phyloP scores from a whole-genome alignment of 176 grass and related monocot species.

The Zizania latifolia region DNA sequence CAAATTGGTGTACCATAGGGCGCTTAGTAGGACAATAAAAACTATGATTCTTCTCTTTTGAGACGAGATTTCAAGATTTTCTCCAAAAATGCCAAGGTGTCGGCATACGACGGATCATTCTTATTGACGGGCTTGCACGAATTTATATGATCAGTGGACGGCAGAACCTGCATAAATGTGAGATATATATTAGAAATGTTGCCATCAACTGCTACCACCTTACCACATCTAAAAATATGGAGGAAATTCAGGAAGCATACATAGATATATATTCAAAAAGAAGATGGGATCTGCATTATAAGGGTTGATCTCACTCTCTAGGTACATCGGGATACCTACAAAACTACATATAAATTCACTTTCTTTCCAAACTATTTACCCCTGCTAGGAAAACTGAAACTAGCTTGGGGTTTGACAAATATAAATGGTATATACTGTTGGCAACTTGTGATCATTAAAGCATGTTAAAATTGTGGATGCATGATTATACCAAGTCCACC shows the following conservation, averaged over 20 bases:
- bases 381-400: not conserved
- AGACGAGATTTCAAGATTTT: conserved; percentile 37
- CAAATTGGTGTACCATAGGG: not conserved
- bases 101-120: conserved; percentile 76
- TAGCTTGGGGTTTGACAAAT: not conserved
- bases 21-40: not conserved
- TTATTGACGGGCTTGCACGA: conserved; percentile 89
- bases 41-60: conserved; percentile 22
- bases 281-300: not conserved
- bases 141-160: conserved; percentile 86
- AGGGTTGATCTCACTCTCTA: not conserved
- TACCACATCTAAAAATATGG: not conserved
- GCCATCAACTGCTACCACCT: not conserved
- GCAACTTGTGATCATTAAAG: not conserved
- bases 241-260: not conserved
- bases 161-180: conserved; percentile 48
- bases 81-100: conserved; percentile 82
- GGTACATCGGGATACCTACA: not conserved
- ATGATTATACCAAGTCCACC: not conserved
- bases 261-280: not conserved
- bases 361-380: not conserved
- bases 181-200: too few species aligned
- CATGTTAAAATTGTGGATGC: conserved; percentile 2
- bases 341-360: not conserved
- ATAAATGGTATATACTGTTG: not conserved